Evolutionary conservation across 306 rosid genomes (phyloP), one percentile per base, ranked within the genome.

Genomic region (Prunus armeniaca): DNA sequence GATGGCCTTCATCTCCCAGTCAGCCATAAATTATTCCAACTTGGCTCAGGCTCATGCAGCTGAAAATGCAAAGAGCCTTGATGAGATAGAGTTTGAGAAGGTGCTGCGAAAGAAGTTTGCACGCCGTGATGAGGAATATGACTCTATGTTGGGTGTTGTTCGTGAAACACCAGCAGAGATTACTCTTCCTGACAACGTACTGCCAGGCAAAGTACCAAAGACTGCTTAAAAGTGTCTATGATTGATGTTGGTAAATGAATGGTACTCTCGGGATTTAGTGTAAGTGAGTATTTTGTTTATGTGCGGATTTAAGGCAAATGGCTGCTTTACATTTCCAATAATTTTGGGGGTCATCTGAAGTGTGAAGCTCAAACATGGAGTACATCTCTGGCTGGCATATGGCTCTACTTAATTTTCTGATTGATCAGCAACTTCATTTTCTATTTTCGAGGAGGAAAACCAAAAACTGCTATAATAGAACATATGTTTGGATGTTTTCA

Each of bases 31-130:
- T 51, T 95, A 95, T 79, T 65, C 97, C 88, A 90, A 74, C 84
- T 84, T 92, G 89, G 97, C 97, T 69, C 89, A 89, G 80, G 98
- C 85, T 77, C 97, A 95, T 88, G 97, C 96, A 78, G 92, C 88
- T 41, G 97, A 94, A 82, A 89, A 95, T 77, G 92, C 93, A 24
- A 92, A 92, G 84, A 54, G 70, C 74, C 86, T 95, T 30, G 97
- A 92, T 22, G 88, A 83, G 70, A 77, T 86, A 19, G 97, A 92
- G 80, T 90, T 95, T 70, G 86, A 89, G 73, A 95, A 95, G 83
- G 89, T 88, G 57, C 86, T 95, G 34, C 58, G 81, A 68, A 95
- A 88, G 93, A 95, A 95, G 84, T 86, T 87, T 87, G 92, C 81
- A 50, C 86, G 82, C 25, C 84, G 73, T n/a, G 90, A 84, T 12